phyloP scores from a whole-genome alignment of 257 asterid species.

The Solanum appendiculatum region DNA sequence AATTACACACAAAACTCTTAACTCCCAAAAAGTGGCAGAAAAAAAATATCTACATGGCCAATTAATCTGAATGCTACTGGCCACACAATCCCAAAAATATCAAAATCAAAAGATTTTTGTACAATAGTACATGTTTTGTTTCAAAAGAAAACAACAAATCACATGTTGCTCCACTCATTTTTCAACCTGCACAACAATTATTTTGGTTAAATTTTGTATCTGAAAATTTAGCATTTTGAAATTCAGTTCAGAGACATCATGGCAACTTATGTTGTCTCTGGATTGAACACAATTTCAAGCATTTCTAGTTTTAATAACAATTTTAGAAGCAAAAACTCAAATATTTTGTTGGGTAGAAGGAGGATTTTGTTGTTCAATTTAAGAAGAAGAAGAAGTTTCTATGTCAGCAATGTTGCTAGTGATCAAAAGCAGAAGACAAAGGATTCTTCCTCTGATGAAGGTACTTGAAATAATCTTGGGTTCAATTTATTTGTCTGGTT shows the following conservation, averaged over 20 bases:
- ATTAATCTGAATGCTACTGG: neutral
- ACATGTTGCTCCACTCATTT: neutral
- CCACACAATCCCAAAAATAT: neutral
- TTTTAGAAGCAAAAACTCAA: neutral
- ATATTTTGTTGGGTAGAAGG: neutral
- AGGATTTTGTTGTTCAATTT: slow-evolving; percentile 6
- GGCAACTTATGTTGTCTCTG: slow-evolving; percentile 2
- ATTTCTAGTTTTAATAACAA: neutral
- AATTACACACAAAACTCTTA: neutral
- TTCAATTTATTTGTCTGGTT: neutral
- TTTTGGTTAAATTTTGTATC: neutral
- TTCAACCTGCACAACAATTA: neutral
- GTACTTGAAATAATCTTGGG: neutral
- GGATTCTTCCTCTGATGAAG: slow-evolving; percentile 5
- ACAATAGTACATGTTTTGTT: neutral
- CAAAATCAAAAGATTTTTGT: neutral
- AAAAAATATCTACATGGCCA: neutral
- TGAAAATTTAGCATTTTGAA: neutral
- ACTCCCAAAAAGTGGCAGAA: neutral
- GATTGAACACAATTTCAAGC: neutral
- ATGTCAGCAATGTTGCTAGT: slow-evolving; percentile 38
- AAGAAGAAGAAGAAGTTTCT: slow-evolving; percentile 19
- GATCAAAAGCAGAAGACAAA: slow-evolving; percentile 12
- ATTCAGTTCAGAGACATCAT: slow-evolving; percentile 1
- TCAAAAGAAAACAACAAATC: neutral